phyloP scores from a whole-genome alignment of 345 rosid genomes.

The Luvunga scandens region DNA sequence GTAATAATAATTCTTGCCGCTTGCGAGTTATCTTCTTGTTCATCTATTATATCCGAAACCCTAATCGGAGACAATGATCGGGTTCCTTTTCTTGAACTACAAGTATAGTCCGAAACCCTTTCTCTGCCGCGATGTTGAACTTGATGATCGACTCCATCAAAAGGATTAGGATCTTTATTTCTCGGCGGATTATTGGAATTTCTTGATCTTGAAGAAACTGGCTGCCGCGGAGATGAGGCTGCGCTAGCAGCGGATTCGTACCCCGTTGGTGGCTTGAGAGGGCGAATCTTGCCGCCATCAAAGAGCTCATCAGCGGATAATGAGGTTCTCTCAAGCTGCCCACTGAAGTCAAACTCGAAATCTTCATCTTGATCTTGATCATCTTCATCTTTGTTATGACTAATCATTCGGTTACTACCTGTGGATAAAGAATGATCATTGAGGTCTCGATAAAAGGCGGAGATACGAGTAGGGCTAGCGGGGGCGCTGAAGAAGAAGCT shows the following conservation, averaged over 20 bases:
- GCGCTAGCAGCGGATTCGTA: slow-evolving; percentile 29
- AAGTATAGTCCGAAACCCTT: slow-evolving; percentile 27
- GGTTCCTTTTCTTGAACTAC: slow-evolving; percentile 51
- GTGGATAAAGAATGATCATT: neutral
- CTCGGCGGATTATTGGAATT: slow-evolving; percentile 9
- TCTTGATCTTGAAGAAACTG: slow-evolving; percentile 29
- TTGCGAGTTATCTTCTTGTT: slow-evolving; percentile 34
- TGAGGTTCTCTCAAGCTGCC: slow-evolving; percentile 58
- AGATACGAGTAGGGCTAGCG: slow-evolving; percentile 52
- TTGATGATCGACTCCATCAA: slow-evolving; percentile 31
- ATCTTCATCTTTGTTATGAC: neutral
- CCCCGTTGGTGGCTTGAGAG: slow-evolving; percentile 48
- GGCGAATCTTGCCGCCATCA: slow-evolving; percentile 81
- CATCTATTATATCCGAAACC: slow-evolving; percentile 58
- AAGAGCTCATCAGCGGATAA: slow-evolving; percentile 91
- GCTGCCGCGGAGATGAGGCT: slow-evolving; percentile 41
- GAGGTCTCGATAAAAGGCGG: slow-evolving; percentile 18
- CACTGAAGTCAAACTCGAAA: slow-evolving; percentile 82
- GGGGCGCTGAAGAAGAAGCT: slow-evolving; percentile 60
- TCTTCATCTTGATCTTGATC: slow-evolving; percentile 29
- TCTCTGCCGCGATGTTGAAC: slow-evolving; percentile 32
- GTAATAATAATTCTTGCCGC: slow-evolving; percentile 27
- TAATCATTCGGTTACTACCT: neutral
- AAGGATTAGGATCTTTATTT: slow-evolving; percentile 33
- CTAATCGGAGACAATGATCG: slow-evolving; percentile 78